These are phyloP conservation scores for Steccherinum ochraceum DNA, from an alignment of 768 basidiomycete genomes.

Conservation along the genomic window DNA sequence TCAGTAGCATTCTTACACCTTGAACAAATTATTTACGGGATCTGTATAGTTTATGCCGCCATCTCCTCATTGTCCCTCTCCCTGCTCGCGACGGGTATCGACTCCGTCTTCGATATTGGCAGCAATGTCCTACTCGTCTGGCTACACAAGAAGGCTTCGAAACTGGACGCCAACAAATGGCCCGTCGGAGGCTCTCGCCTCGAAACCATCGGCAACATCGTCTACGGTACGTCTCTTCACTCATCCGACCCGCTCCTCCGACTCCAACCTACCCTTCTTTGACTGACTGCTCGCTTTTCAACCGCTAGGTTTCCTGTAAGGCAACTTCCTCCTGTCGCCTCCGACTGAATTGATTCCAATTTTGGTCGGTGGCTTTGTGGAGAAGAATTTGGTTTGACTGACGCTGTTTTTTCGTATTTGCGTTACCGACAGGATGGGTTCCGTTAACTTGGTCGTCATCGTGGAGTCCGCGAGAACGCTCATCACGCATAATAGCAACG, in stretches of 20 bases:
- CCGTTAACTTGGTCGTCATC: constrained; percentile 86
- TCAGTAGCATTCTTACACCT: constrained; percentile 25
- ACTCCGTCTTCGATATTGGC: constrained; percentile 79
- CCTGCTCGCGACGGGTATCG: constrained; percentile 84
- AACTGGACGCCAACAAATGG: constrained; percentile 80
- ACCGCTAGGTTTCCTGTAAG: constrained; percentile 5
- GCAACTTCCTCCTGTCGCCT: background rate
- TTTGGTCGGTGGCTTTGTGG: constrained; percentile 1
- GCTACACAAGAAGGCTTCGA: constrained; percentile 67
- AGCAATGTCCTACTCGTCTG: constrained; percentile 79
- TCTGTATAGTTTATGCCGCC: constrained; percentile 80
- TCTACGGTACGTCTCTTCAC: constrained; percentile 65
- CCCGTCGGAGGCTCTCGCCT: constrained; percentile 87
- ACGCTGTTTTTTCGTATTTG: background rate
- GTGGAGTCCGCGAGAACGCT: constrained; percentile 82
- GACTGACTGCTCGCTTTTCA: background rate
- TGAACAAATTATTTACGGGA: constrained; percentile 7
- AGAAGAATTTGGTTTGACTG: background rate
- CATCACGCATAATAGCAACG: constrained; percentile 44
- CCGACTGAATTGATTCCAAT: background rate
- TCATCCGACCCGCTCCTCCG: constrained; percentile 1
- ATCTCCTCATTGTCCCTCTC: constrained; percentile 79
- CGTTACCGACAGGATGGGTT: constrained; percentile 60
- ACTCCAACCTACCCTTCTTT: too few relatives aligned
- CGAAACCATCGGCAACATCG: constrained; percentile 84